A percentile compares a stretch with the other conserved stretches of the same genome.
Conservation (phyloP, 306 rosid species). For the Clitoria ternatea region DNA sequence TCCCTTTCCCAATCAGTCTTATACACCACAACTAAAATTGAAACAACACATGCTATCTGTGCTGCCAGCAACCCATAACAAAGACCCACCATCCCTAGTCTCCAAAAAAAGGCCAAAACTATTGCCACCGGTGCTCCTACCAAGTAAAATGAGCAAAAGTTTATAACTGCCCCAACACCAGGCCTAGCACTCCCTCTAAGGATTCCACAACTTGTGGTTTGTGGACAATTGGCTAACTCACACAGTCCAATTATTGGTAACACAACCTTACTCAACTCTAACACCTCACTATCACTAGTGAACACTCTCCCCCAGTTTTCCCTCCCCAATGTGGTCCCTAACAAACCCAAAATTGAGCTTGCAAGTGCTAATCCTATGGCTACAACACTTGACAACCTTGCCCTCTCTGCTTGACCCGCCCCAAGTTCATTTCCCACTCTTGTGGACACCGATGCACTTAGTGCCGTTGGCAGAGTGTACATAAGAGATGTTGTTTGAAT, state of each 20-base stretch:
- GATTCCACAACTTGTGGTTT: conserved; percentile 54
- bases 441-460: conserved; percentile 55
- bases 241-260: conserved; percentile 54
- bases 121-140: conserved; percentile 58
- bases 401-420: conserved; percentile 31
- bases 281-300: conserved; percentile 40
- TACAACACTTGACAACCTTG: conserved; percentile 40
- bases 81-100: conserved; percentile 48
- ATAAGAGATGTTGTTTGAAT: conserved; percentile 60
- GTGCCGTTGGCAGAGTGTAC: conserved; percentile 55
- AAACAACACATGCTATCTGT: conserved; percentile 46
- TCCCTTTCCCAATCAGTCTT: conserved; percentile 52
- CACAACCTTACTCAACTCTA: conserved; percentile 39
- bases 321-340: conserved; percentile 40
- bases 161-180: conserved; percentile 45
- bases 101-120: conserved; percentile 40
- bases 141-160: conserved; percentile 50
- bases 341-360: conserved; percentile 42
- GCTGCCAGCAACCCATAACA: conserved; percentile 58
- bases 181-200: conserved; percentile 63
- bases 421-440: conserved; percentile 62
- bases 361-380: conserved; percentile 41
- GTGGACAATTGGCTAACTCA: conserved; percentile 56
- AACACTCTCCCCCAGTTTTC: conserved; percentile 49
- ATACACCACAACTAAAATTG: conserved; percentile 38